Base-by-base conservation (phyloP, 768 basidiomycete species). In the Albatrellus ellisii region DNA sequence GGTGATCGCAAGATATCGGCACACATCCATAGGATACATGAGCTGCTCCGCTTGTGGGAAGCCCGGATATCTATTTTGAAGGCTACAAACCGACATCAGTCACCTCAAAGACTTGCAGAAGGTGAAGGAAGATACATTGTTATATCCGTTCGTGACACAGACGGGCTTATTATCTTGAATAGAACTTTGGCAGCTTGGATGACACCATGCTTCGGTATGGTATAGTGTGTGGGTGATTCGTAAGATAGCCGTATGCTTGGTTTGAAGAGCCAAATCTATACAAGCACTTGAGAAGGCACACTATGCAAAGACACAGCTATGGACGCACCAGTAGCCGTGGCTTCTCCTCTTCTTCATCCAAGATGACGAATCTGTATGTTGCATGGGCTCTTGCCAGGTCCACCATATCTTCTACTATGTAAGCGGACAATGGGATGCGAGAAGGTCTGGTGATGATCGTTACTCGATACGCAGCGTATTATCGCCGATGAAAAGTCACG, bases 241-340 rank as follows among this genome's bases (percentile, higher is more conserved):
- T 89, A 92, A 1, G 89, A 75, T 11, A 97, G 60, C 9, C 73
- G 75, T 50, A 98, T 75, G 48, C 70, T 78, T 0, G 91, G 90
- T 59, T 92, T 95, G 71, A 98, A 95, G 17, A 97, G 56, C 92
- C 94, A 97, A 17, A 97, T 68, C 90, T 92, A 54, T 14, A 15
- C 20, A 12, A 18, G 21, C 33, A 34, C 36, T 45, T 45, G 31
- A 25, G 4, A 17, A 27, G 22, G 22, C 12, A 42, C 45, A 25
- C 11, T 26, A 35, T 22, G 8, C 21, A 14, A 18, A 28, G 3
- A 27, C 17, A 14, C 4, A 25, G 6, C 6, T 7, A 10, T n/a
- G 7, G 2, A 65, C 83, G 45, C 41, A 95, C 90, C 47, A 95
- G 63, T 11, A 97, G 69, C 41, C 81, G 68, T 4, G 84, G 77